Evolutionary conservation across 2,329 filamentous ascomycete species (phyloP).

Genomic region (Apiospora hydei): DNA sequence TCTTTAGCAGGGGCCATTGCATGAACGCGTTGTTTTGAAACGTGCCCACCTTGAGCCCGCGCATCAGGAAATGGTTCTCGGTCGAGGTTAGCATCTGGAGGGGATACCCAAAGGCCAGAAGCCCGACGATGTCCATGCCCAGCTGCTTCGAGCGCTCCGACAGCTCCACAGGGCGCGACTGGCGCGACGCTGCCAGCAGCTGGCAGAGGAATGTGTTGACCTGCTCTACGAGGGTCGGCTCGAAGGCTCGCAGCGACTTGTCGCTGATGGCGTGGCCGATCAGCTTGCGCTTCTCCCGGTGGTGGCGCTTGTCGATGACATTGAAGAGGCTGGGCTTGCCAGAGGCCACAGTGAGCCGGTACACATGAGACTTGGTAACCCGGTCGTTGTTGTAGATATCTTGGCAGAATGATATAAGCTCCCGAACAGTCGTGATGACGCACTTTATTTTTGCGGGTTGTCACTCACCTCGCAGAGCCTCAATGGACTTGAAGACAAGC

Average conservation of each 20-base stretch:
- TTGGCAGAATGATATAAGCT: neutral
- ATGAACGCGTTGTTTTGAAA: constrained; percentile 30
- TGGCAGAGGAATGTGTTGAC: neutral
- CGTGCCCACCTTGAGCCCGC: constrained; percentile 23
- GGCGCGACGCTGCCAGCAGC: neutral
- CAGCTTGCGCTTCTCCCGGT: constrained; percentile 26
- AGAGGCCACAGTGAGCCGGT: constrained; percentile 19
- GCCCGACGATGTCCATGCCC: neutral
- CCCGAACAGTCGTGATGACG: neutral
- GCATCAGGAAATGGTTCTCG: constrained; percentile 24
- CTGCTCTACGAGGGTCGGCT: constrained; percentile 32
- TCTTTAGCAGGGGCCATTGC: constrained; percentile 31
- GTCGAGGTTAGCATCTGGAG: neutral
- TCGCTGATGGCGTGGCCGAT: constrained; percentile 28
- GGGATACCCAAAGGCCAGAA: neutral
- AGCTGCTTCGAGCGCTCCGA: neutral
- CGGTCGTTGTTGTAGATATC: constrained; percentile 31
- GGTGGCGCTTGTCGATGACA: constrained; percentile 25
- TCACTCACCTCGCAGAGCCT: constrained; percentile 27
- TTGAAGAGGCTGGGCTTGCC: constrained; percentile 26
- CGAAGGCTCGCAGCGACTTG: constrained; percentile 31
- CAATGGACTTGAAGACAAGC: constrained; percentile 23
- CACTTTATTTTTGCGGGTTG: neutral
- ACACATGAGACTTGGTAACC: constrained; percentile 28
- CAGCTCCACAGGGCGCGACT: neutral